Evolutionary conservation across 352 stramenopile genomes (phyloP).

Genomic region (Paralagenidium karlingii): DNA sequence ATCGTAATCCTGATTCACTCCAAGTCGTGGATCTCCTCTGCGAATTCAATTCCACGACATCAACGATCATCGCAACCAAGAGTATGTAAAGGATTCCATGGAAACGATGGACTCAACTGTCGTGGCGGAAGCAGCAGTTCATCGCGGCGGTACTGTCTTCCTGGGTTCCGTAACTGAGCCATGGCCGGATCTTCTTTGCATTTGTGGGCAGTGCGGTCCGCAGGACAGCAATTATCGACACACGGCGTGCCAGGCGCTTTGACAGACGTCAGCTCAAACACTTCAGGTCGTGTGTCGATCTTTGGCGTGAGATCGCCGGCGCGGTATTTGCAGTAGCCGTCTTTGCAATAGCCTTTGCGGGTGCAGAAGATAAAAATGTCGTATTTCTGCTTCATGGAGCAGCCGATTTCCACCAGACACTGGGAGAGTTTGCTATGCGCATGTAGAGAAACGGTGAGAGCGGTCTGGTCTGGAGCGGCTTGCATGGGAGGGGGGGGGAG

Average conservation of each 20-base stretch:
- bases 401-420: constrained; percentile 51
- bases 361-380: constrained; percentile 58
- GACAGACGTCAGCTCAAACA: constrained; percentile 47
- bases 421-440: constrained; percentile 34
- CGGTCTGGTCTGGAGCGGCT: too few species aligned
- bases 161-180: constrained; percentile 19
- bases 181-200: constrained; percentile 39
- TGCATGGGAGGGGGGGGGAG: too few species aligned
- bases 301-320: constrained; percentile 40
- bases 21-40: constrained; percentile 50
- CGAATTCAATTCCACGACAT: not conserved
- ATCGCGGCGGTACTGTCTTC: constrained; percentile 35
- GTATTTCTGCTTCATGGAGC: constrained; percentile 43
- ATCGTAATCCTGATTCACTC: constrained; percentile 65
- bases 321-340: constrained; percentile 55
- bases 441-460: too few species aligned
- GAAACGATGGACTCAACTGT: constrained; percentile 36
- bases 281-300: constrained; percentile 31
- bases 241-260: constrained; percentile 38
- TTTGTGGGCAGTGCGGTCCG: constrained; percentile 9
- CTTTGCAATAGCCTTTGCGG: constrained; percentile 67
- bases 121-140: constrained; percentile 34
- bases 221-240: constrained; percentile 46
- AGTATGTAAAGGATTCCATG: too few species aligned
- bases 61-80: not conserved